These are phyloP conservation scores for Prinsepia uniflora DNA, from an alignment of 306 rosid genomes.

Conservation along the genomic window DNA sequence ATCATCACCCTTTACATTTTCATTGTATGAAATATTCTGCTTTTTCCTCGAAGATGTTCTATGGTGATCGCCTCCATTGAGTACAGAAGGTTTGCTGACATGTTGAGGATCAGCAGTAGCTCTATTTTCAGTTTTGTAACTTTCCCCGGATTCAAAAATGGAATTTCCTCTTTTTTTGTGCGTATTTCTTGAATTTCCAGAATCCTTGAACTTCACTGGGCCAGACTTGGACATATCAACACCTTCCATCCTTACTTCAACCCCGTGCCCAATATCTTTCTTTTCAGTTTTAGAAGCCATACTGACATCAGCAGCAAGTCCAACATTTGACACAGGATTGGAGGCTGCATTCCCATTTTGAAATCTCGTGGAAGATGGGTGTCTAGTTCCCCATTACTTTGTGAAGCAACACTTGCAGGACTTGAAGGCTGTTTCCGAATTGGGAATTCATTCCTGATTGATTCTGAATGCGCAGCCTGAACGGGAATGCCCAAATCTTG, in stretches of 20 bases:
- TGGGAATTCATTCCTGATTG: slow-evolving; percentile 20
- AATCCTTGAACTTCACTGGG: slow-evolving; percentile 36
- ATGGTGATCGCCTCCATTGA: slow-evolving; percentile 12
- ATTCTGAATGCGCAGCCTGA: slow-evolving; percentile 25
- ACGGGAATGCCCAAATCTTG: slow-evolving; percentile 33
- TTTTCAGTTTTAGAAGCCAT: slow-evolving; percentile 29
- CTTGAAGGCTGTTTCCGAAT: slow-evolving; percentile 31
- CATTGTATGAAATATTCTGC: slow-evolving; percentile 37
- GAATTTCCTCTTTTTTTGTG: slow-evolving; percentile 48
- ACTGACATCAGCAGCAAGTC: slow-evolving; percentile 30
- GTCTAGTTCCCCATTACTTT: slow-evolving; percentile 29
- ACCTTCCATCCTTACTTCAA: slow-evolving; percentile 4
- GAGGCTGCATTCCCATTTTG: slow-evolving; percentile 10
- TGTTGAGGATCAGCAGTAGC: slow-evolving; percentile 18
- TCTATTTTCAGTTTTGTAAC: slow-evolving; percentile 22
- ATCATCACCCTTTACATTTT: slow-evolving; percentile 30
- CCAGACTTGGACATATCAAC: slow-evolving; percentile 28
- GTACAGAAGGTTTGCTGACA: slow-evolving; percentile 29
- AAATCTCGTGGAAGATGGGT: slow-evolving; percentile 17
- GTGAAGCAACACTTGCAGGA: slow-evolving; percentile 37
- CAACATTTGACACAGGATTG: slow-evolving; percentile 28
- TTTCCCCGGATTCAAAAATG: slow-evolving; percentile 33
- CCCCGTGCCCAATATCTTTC: slow-evolving; percentile 31
- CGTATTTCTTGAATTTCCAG: slow-evolving; percentile 27
- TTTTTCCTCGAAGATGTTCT: slow-evolving; percentile 50